Base-by-base conservation (phyloP, 2,329 filamentous ascomycete species). In the Exophiala phaeomuriformis region DNA sequence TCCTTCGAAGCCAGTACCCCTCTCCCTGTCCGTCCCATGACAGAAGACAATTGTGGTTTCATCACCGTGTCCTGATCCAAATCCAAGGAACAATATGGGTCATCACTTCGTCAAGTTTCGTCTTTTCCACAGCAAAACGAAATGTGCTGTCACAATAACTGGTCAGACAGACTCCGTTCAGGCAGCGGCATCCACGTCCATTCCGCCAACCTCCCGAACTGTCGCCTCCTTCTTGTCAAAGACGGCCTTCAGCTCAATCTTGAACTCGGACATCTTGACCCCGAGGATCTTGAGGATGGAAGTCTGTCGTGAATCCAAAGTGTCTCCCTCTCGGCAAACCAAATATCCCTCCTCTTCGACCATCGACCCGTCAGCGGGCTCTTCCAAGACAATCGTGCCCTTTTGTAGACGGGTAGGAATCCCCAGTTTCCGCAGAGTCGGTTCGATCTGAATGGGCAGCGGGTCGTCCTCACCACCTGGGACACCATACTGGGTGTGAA, bases 251-350 rank as follows among this genome's bases (percentile, higher is more conserved):
- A 95, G 74, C 65, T 83, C 79, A 54, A 98, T 83, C 69, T 79
- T 84, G 75, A 98, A 98, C 74, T 97, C 90, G 54, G 89, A 88
- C 72, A 93, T 82, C 59, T 87, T 88, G 53, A 96, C 82, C 49
- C 89, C 86, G 72, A 98, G 97, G 65, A 95, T 78, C 81, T 97
- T 97, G 71, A 98, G 72, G 67, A 98, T 74, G 60, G 90, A 85
- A 53, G 93, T 96, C 78, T 98, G 93, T 64, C 91, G 81, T 62
- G 87, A 90, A 71, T 96, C 90, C 62, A 98, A 73, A 42, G 83
- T 78, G 67, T 96, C 82, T 7, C 91, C 93, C 70, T 90, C 84
- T 65, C 83, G 83, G 74, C 91, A 97, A 47, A 98, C 83, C 6
- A 78, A 78, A 68, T 90, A 94, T 47, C 77, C 77, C 63, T 72